Percentiles rank a stretch among this genome's conserved stretches.
Evolutionary conservation across 768 basidiomycete species (phyloP).

Genomic region (Termitomyces sp.): DNA sequence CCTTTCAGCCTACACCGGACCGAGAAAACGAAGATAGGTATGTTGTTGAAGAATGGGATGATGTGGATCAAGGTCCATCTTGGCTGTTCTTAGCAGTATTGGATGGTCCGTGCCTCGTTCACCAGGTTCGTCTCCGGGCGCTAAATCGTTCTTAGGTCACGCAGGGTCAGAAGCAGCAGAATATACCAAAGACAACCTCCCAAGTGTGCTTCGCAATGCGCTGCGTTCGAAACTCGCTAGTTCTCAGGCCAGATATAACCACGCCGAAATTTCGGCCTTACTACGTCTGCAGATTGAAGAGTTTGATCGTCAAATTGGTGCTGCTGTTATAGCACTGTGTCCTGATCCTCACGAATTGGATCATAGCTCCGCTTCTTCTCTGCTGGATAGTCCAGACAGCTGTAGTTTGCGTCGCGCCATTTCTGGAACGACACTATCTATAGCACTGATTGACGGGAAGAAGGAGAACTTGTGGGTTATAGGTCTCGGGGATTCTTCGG

Average conservation of each 20-base stretch:
- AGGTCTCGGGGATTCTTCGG: constrained; percentile 12
- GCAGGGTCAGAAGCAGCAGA: constrained; percentile 9
- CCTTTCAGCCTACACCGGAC: constrained; percentile 10
- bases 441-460: constrained; percentile 8
- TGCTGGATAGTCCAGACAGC: constrained; percentile 2
- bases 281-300: constrained; percentile 6
- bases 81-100: constrained; percentile 13
- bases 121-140: neutral
- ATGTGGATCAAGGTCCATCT: constrained; percentile 1
- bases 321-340: constrained; percentile 3
- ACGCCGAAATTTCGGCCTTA: constrained; percentile 1
- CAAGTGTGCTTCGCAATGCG: constrained; percentile 4
- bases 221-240: constrained; percentile 5
- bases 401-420: constrained; percentile 5
- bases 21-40: constrained; percentile 10
- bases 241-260: neutral
- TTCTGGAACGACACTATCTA: constrained; percentile 9
- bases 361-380: neutral
- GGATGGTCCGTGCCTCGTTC: constrained; percentile 4
- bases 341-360: constrained; percentile 5
- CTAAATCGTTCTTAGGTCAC: constrained; percentile 1
- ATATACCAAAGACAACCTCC: constrained; percentile 5
- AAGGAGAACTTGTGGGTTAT: constrained; percentile 10
- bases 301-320: constrained; percentile 9
- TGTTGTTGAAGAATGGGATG: constrained; percentile 12